Conservation (phyloP, 2,329 filamentous ascomycete genomes). For the Aspergillus fructus region DNA sequence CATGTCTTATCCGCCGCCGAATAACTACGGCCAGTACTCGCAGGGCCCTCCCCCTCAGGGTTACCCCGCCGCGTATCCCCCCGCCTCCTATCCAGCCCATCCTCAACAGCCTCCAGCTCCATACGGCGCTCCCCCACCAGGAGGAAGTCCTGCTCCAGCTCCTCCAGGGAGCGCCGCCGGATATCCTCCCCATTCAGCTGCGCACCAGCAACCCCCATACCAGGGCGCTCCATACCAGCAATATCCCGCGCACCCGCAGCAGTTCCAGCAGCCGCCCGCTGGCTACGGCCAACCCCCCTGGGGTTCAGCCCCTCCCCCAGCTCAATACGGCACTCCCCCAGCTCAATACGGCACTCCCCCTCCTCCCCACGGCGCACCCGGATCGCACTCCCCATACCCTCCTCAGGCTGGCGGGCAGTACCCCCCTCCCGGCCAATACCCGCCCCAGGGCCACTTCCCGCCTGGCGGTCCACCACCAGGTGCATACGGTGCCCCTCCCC, state of each 20-base stretch:
- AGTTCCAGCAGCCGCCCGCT: not conserved
- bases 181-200: not conserved
- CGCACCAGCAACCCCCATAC: conserved; percentile 4
- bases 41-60: conserved; percentile 11
- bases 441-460: conserved; percentile 10
- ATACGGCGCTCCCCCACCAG: not conserved
- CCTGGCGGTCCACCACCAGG: not conserved
- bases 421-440: conserved; percentile 5
- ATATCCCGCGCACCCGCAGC: conserved; percentile 10
- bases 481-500: conserved; percentile 6
- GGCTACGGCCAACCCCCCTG: conserved; percentile 4
- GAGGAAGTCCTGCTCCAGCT: not conserved
- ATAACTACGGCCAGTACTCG: conserved; percentile 8
- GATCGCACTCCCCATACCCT: not conserved
- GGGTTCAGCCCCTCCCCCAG: conserved; percentile 7
- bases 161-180: too few relatives aligned
- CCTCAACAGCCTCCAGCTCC: not conserved
- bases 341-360: conserved; percentile 3
- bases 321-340: conserved; percentile 1
- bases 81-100: conserved; percentile 1
- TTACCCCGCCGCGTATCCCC: conserved; percentile 10
- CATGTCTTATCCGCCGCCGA: conserved; percentile 10
- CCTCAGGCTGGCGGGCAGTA: not conserved
- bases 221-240: conserved; percentile 6
- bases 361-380: not conserved